phyloP scores from a whole-genome alignment of 257 asterid genomes.

The Eucommia ulmoides region DNA sequence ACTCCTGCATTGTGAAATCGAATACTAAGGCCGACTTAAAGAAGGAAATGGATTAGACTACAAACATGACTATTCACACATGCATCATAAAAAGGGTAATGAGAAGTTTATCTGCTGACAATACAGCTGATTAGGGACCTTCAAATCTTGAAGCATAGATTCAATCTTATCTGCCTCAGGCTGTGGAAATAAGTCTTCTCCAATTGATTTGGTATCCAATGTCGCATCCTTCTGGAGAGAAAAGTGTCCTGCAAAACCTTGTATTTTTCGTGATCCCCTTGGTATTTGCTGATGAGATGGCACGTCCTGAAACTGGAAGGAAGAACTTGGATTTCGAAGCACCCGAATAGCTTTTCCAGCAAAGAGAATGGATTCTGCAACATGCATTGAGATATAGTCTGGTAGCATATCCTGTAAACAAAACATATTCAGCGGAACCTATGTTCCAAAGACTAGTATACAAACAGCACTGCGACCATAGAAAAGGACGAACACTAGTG shows the following conservation, averaged over 20 bases:
- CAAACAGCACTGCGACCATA: neutral
- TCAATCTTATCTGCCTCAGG: constrained; percentile 88
- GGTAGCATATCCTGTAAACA: constrained; percentile 91
- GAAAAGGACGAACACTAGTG: too few species aligned
- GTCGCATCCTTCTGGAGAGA: constrained; percentile 39
- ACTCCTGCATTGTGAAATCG: constrained; percentile 78
- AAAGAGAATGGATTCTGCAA: constrained; percentile 83
- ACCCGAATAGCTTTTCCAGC: constrained; percentile 96
- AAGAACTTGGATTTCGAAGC: constrained; percentile 88
- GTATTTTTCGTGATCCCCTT: constrained; percentile 57
- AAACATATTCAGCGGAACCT: neutral
- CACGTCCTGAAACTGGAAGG: constrained; percentile 35
- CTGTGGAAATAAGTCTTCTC: constrained; percentile 84
- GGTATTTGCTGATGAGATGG: constrained; percentile 48
- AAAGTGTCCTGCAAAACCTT: constrained; percentile 25
- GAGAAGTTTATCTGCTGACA: too few species aligned
- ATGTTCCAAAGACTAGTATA: neutral
- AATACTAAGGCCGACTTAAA: too few species aligned
- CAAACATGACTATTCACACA: too few species aligned
- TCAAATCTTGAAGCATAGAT: constrained; percentile 76
- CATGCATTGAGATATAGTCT: constrained; percentile 62
- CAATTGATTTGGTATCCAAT: constrained; percentile 30
- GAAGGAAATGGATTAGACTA: too few species aligned
- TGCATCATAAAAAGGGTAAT: too few species aligned
- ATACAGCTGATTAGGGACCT: too few species aligned